Evolutionary conservation across 441 rosid species (phyloP).

Genomic region (Bocquillonia castaneifolia): DNA sequence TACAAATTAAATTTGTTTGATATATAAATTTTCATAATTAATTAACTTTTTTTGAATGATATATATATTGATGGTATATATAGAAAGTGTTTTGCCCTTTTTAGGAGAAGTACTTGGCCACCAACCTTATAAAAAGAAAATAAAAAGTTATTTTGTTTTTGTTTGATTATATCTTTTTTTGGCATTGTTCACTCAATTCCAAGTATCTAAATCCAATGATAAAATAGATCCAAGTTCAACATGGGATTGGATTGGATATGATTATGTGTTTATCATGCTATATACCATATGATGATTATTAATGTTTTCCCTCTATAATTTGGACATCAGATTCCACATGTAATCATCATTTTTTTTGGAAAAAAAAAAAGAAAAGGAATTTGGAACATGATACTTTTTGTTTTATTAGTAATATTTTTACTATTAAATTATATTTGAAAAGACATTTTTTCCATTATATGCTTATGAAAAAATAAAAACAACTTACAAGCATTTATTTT

Average conservation of each 20-base stretch:
- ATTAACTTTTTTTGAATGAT: too few relatives aligned
- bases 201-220: slow-evolving; percentile 38
- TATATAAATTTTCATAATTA: too few relatives aligned
- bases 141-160: not conserved
- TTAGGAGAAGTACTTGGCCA: slow-evolving; percentile 1
- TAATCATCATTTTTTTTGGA: slow-evolving; percentile 25
- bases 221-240: slow-evolving; percentile 26
- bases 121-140: slow-evolving; percentile 1
- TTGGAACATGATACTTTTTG: slow-evolving; percentile 14
- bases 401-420: not conserved
- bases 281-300: slow-evolving; percentile 27
- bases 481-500: too few relatives aligned
- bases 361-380: too few relatives aligned
- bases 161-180: not conserved
- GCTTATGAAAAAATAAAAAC: too few relatives aligned
- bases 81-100: slow-evolving; percentile 9
- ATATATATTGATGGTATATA: too few relatives aligned
- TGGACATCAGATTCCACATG: slow-evolving; percentile 30
- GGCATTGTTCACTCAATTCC: slow-evolving; percentile 22
- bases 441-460: too few relatives aligned
- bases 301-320: slow-evolving; percentile 22
- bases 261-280: slow-evolving; percentile 24
- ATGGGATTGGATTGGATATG: slow-evolving; percentile 25
- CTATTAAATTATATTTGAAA: too few relatives aligned
- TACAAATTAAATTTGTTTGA: not conserved